Base-by-base conservation (phyloP, 306 rosid genomes). In the Dryas octopetala region DNA sequence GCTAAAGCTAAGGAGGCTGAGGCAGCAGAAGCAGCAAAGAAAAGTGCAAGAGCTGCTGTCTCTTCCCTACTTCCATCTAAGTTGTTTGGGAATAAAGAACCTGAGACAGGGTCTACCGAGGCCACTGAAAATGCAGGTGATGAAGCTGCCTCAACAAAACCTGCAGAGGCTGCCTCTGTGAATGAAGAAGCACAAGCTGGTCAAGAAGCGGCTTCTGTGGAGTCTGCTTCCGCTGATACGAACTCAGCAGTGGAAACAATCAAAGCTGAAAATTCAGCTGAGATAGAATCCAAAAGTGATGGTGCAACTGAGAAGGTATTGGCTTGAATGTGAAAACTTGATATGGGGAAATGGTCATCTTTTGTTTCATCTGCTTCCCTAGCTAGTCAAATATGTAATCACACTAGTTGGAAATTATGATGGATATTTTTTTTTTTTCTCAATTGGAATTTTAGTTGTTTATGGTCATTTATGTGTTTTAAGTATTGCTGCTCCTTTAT, bases 21-120 rank as follows among this genome's bases (percentile, higher is more conserved):
- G 84, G 99, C 91, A 1, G 97, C 97, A 0, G 99, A 95, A 83
- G 96, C 97, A 57, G 96, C 96, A 58, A 95, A 90, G 79, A 89
- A 88, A 84, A 86, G 92, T 74, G 89, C 93, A 38, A 87, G 88
- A 79, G 95, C 91, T 60, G 97, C 96, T 3, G 89, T 91, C 7
- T 79, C 96, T 66, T 91, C 97, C 66, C 73, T 95, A 57, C 89
- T 90, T 77, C 90, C 97, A 0, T 90, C 99, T 19, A 91, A 86
- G 86, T 74, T 90, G 86, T 92, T 89, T 68, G 95, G 93, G 26
- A 84, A 78, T 62, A 95, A 90, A 89, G 91, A 74, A 55, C 47
- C 78, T 1, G 84, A 81, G 64, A 48, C 80, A 7, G 86, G 65
- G 55, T 71, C 87, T 73, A 70, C 70, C 3, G 80, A 71, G 48